These are phyloP conservation scores for Leishmania tarentolae DNA, from an alignment of 208 protist genomes.

Conservation along the genomic window DNA sequence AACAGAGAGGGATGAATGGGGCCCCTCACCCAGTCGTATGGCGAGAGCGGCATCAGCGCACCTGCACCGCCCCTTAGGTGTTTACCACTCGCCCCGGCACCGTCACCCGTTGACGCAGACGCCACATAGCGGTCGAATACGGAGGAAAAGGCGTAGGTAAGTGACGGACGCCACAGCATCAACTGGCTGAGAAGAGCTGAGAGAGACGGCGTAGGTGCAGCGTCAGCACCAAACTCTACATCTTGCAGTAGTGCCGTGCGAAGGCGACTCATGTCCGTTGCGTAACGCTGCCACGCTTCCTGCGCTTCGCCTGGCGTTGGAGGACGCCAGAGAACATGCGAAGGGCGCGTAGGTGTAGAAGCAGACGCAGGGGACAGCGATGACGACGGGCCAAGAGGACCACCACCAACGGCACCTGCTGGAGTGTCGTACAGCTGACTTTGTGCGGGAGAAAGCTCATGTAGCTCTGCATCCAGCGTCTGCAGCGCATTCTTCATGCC, in stretches of 20 bases:
- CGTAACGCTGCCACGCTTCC: slow-evolving; percentile 22
- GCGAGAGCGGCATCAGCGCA: not conserved
- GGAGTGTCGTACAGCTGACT: slow-evolving; percentile 8
- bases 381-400: not conserved
- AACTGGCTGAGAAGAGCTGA: not conserved
- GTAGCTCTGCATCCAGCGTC: slow-evolving; percentile 47
- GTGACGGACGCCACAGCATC: slow-evolving; percentile 17
- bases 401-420: not conserved
- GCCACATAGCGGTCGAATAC: slow-evolving; percentile 6
- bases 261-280: slow-evolving; percentile 10
- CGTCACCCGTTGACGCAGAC: not conserved
- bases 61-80: not conserved
- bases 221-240: not conserved
- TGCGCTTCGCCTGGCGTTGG: slow-evolving; percentile 19
- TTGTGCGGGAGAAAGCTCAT: slow-evolving; percentile 27
- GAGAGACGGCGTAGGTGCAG: not conserved
- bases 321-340: slow-evolving; percentile 3
- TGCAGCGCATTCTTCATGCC: slow-evolving; percentile 47
- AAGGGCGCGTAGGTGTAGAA: not conserved
- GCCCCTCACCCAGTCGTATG: slow-evolving; percentile 16
- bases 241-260: slow-evolving; percentile 12
- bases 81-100: not conserved
- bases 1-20: slow-evolving; percentile 10
- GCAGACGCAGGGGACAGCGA: not conserved
- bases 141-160: slow-evolving; percentile 12